A percentile compares a stretch with the other conserved stretches of the same genome.
These are phyloP conservation scores for Psidium friedrichsthalianum DNA, from an alignment of 345 rosid genomes.

Conservation along the genomic window DNA sequence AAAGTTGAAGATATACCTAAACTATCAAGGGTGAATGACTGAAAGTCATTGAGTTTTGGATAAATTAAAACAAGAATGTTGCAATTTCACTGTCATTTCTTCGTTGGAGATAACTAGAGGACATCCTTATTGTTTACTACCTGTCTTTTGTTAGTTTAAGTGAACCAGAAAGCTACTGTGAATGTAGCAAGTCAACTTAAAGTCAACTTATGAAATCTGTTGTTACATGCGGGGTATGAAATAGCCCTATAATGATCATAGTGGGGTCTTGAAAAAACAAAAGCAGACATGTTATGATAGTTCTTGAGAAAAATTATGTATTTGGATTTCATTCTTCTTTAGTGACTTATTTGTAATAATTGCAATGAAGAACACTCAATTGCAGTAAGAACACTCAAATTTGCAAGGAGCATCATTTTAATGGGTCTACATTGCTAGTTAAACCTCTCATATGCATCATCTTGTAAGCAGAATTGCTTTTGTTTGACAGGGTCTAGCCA, in stretches of 20 bases:
- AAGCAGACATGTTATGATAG: background rate
- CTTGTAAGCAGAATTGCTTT: background rate
- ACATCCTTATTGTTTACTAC: background rate
- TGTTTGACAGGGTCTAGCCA: background rate
- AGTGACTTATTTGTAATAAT: background rate
- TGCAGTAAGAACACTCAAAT: background rate
- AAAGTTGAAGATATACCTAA: background rate
- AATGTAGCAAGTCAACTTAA: background rate
- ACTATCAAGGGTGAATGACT: background rate
- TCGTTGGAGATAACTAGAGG: background rate
- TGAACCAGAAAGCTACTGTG: background rate
- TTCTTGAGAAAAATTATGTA: background rate
- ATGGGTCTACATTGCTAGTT: background rate
- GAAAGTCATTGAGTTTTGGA: background rate
- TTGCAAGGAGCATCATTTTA: background rate
- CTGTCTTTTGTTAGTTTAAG: background rate
- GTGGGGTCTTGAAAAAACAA: background rate
- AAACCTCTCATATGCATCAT: background rate
- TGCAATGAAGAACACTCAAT: background rate
- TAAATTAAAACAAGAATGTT: background rate
- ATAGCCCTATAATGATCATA: background rate
- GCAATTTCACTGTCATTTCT: background rate
- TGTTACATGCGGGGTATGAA: background rate
- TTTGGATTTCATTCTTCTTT: background rate
- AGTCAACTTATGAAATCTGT: background rate